phyloP scores from a whole-genome alignment of 2,329 filamentous ascomycete genomes.

The Aspergillus floridensis region DNA sequence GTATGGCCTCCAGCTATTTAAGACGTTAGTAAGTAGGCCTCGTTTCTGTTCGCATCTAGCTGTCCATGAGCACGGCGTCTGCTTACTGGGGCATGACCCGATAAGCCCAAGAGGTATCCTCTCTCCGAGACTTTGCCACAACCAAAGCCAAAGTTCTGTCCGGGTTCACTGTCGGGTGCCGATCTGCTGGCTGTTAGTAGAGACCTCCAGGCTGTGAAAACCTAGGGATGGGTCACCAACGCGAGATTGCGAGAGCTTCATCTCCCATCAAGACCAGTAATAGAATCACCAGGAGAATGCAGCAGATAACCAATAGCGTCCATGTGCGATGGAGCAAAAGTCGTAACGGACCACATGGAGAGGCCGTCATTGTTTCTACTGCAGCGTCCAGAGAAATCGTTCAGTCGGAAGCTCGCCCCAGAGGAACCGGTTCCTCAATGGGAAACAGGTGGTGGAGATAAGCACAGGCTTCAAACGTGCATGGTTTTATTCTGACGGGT shows the following conservation, averaged over 20 bases:
- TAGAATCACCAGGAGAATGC: neutral
- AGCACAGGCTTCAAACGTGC: neutral
- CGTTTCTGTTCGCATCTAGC: neutral
- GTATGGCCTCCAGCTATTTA: constrained; percentile 15
- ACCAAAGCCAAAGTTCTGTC: neutral
- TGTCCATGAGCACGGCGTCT: neutral
- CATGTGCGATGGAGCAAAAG: neutral
- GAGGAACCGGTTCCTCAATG: neutral
- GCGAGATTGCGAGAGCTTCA: neutral
- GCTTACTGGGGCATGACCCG: constrained; percentile 7
- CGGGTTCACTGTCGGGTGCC: neutral
- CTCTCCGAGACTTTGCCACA: neutral
- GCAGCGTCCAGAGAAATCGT: neutral
- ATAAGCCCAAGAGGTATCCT: neutral
- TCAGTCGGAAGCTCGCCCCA: no score
- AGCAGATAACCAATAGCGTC: neutral
- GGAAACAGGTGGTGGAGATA: neutral
- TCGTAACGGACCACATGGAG: neutral
- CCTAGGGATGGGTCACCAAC: neutral
- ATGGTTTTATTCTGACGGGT: neutral
- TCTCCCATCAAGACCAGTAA: neutral
- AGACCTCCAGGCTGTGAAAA: neutral
- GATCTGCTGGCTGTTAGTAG: neutral
- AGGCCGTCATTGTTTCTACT: neutral
- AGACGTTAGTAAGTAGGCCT: neutral